Conservation (phyloP, 2,329 filamentous ascomycete species). For the Byssochlamys sp. region DNA sequence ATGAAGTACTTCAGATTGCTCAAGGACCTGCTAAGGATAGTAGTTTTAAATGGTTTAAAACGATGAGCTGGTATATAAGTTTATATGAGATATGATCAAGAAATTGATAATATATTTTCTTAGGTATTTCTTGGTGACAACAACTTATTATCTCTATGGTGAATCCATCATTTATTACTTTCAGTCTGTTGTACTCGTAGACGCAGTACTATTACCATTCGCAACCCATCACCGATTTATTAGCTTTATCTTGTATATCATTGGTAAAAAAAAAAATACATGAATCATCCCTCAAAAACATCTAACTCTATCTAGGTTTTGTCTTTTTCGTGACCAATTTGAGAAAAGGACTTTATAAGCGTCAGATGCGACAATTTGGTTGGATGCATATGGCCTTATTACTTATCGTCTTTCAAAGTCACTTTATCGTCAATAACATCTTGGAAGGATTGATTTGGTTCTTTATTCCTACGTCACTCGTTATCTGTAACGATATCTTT, state of each 20-base stretch:
- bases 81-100: too few relatives aligned
- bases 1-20: too few relatives aligned
- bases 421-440: constrained; percentile 99
- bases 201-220: constrained; percentile 82
- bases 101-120: too few relatives aligned
- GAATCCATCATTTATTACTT: constrained; percentile 99
- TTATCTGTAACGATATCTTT: constrained; percentile 98
- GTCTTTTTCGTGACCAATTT: constrained; percentile 94
- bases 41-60: too few relatives aligned
- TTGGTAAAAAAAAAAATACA: constrained; percentile 60
- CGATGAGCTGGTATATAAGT: too few relatives aligned
- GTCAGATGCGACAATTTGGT: constrained; percentile 97
- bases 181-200: constrained; percentile 93
- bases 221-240: constrained; percentile 98
- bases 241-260: constrained; percentile 94
- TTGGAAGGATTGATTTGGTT: constrained; percentile 99
- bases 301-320: constrained; percentile 54
- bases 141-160: constrained; percentile 98
- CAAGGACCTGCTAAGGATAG: too few relatives aligned
- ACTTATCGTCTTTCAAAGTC: constrained; percentile 91
- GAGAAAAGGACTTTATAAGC: constrained; percentile 90
- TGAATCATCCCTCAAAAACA: background rate
- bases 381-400: constrained; percentile 99
- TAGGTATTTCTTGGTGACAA: constrained; percentile 98
- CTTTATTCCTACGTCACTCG: constrained; percentile 84